phyloP scores from a whole-genome alignment of 1,284 basidiomycete species.

The Caloboletus firmus region DNA sequence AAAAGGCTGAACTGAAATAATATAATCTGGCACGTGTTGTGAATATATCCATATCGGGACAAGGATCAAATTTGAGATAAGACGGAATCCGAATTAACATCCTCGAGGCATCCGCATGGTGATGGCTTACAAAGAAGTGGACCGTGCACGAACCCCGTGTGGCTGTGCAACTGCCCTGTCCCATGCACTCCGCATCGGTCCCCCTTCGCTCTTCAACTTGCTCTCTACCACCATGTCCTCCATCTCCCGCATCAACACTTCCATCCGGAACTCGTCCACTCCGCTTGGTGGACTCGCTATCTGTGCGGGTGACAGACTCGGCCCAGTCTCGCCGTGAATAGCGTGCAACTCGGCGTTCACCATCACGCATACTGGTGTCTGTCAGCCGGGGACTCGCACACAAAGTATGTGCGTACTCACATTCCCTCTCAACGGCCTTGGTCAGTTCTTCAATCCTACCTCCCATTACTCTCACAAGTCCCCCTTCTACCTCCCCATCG shows the following conservation, averaged over 20 bases:
- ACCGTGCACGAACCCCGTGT: constrained; percentile 24
- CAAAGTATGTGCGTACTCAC: constrained; percentile 20
- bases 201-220: constrained; percentile 51
- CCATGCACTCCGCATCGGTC: constrained; percentile 54
- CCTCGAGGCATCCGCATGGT: constrained; percentile 17
- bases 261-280: constrained; percentile 39
- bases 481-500: constrained; percentile 23
- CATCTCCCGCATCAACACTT: constrained; percentile 52
- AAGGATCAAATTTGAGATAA: constrained; percentile 18
- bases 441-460: constrained; percentile 20
- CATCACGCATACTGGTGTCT: constrained; percentile 23
- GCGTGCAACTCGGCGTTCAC: constrained; percentile 20
- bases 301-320: neutral
- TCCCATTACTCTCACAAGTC: constrained; percentile 23
- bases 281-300: neutral
- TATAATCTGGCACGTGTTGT: constrained; percentile 4
- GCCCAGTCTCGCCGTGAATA: neutral
- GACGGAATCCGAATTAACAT: constrained; percentile 13
- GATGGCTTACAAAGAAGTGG: constrained; percentile 28
- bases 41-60: constrained; percentile 14
- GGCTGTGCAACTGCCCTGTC: constrained; percentile 37
- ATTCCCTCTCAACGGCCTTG: constrained; percentile 29
- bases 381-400: constrained; percentile 3
- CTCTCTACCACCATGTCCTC: constrained; percentile 63
- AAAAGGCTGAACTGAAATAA: constrained; percentile 17